These are phyloP conservation scores for Irineochytrium annulatum DNA, from an alignment of 192 early-diverging fungal species.

Conservation along the genomic window DNA sequence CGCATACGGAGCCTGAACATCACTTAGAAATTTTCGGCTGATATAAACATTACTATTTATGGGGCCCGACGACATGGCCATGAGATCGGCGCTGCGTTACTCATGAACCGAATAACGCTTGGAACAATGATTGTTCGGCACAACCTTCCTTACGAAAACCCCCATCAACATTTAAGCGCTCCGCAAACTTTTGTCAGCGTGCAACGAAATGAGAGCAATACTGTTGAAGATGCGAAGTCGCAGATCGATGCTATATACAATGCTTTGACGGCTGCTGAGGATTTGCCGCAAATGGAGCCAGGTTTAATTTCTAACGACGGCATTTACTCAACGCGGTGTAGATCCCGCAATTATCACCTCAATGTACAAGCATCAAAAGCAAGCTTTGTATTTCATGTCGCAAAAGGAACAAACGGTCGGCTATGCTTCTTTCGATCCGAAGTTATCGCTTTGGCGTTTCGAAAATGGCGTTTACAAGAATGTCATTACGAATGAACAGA, in stretches of 20 bases:
- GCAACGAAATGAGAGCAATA: neutral
- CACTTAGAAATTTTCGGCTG: constrained; percentile 5
- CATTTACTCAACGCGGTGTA: neutral
- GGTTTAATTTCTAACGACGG: constrained; percentile 7
- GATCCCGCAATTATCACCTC: constrained; percentile 39
- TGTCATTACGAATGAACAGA: constrained; percentile 46
- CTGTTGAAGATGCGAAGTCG: constrained; percentile 21
- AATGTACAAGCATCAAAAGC: constrained; percentile 79
- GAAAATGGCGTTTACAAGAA: constrained; percentile 39
- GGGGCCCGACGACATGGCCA: constrained; percentile 13
- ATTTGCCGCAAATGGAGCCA: constrained; percentile 52
- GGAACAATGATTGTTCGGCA: constrained; percentile 1
- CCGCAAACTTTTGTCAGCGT: neutral
- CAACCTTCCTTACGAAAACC: constrained; percentile 25
- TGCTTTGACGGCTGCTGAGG: constrained; percentile 42
- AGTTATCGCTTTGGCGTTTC: constrained; percentile 35
- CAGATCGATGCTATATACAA: constrained; percentile 62
- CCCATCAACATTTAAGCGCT: constrained; percentile 12
- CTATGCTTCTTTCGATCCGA: constrained; percentile 45
- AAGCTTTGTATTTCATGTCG: constrained; percentile 76
- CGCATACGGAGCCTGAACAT: neutral
- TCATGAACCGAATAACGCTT: constrained; percentile 17
- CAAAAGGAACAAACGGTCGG: constrained; percentile 68
- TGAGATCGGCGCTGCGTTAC: constrained; percentile 13
- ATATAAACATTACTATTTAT: constrained; percentile 15